Base-by-base conservation (phyloP, 176 grass and related monocot genomes). In the Oryza punctata region DNA sequence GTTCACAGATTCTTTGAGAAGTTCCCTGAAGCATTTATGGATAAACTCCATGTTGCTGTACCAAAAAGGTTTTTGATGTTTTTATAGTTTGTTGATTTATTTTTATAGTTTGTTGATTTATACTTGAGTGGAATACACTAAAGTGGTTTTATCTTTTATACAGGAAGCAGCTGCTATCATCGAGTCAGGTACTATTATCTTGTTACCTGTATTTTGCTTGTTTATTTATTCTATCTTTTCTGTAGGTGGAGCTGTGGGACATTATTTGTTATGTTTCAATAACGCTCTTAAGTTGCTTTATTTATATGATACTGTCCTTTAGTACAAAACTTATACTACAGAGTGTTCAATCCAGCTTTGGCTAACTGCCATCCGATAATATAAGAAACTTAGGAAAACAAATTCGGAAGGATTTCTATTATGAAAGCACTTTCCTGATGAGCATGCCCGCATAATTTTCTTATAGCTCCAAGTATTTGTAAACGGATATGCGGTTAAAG, bases 21-120 rank as follows among this genome's bases (percentile, higher is more conserved):
- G 82, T 97, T 97, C 70, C 92, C 95, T 87, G 84, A 61, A 92
- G 92, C 84, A 89, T 97, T 97, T 86, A 92, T 97, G 92, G 80
- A 88, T 18, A 92, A 92, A 77, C 92, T 97, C 86, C 90, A 97
- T 77, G 67, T 87, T 68, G 26, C 46, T 64, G 67, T 94, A 81
- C 81, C 86, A 29, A 91, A 89, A 91, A 94, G 95, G 95, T 97
- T 46, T 85, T 15, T 26, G 61, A 79, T 69, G 69, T 72, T 24
- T 64, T 37, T 50, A 21, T 60, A 21, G 70, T 64, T 94, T 77
- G 43, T 86, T 89, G 46, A 50, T 67, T 54, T 74, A 74, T 46
- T 24, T 64, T 37, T 50, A 21, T 60, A 21, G 70, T 64, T 94
- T 77, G 43, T 86, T 89, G 46, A 50, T 67, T 54, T 74, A 74